Evolutionary conservation across 139 green algal genomes (phyloP), one percentile per base, ranked within the genome.

Genomic region (Chlorella sp.): DNA sequence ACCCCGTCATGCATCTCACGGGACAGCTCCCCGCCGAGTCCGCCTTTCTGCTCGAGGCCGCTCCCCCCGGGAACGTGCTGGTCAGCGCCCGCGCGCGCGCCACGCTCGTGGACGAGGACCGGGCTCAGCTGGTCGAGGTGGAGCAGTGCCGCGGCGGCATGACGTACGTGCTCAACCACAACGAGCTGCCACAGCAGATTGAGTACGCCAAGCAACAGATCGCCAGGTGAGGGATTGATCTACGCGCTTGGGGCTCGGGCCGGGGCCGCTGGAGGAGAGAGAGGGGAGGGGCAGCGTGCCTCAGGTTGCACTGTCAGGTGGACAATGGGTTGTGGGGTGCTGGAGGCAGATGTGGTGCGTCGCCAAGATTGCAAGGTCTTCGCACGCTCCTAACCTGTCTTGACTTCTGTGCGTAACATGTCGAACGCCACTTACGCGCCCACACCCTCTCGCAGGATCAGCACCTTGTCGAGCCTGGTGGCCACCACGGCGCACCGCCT

Each of bases 1-100:
- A 80, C 61, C 74, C 74, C 14, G 62, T 68, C 17, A 62, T 80
- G 42, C 51, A 72, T 61, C 63, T 80, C 61, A 75, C 74, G 0
- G 74, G 74, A 23, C 61, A 80, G 61, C 74, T 80, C 34, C 74
- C 68, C 3, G 23, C 61, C 24, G 74, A 72, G 42, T 62, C 69
- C 14, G 42, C 49, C 49, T 51, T 62, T 36, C 49, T 80, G 63
- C 42, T 62, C 35, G 49, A 35, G 20, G 71, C 69, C 49, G 74
- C 66, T 68, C 75, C 75, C 0, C 1, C 50, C 49, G 50, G 36
- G 32, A 74, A 68, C 63, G 75, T 80, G 27, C 69, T 72, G 35
- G 62, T 75, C 23, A 62, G 31, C 63, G 3, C 31, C 32, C 31
- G 31, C 17, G 42, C 42, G 17, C 42, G 42, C 17, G 42, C 42